Evolutionary conservation across 2,329 filamentous ascomycete genomes (phyloP).

Genomic region (Tolypocladium nubicola): DNA sequence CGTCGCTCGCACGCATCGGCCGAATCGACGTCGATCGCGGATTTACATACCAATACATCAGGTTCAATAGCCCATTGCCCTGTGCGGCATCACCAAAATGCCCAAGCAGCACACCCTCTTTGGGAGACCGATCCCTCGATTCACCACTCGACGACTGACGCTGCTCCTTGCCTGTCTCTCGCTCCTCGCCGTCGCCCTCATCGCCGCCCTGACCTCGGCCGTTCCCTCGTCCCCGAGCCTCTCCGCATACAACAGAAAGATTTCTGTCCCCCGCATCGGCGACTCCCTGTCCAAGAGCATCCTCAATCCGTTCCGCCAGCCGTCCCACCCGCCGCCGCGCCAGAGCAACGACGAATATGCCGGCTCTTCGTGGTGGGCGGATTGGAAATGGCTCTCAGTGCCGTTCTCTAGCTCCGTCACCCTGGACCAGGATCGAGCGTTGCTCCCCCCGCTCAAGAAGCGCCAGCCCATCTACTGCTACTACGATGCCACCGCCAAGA

Average conservation of each 20-base stretch:
- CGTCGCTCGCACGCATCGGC: not conserved
- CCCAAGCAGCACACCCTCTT: constrained; percentile 23
- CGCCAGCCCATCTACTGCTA: constrained; percentile 82
- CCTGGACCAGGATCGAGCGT: constrained; percentile 70
- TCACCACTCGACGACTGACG: constrained; percentile 41
- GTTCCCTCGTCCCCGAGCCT: constrained; percentile 38
- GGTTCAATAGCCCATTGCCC: not conserved
- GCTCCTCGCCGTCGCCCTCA: constrained; percentile 42
- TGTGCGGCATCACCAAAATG: constrained; percentile 12
- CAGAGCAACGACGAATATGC: constrained; percentile 71
- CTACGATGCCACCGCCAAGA: constrained; percentile 60
- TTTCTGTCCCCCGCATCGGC: constrained; percentile 33
- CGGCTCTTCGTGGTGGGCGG: constrained; percentile 73
- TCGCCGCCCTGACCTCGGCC: constrained; percentile 39
- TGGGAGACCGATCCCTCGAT: constrained; percentile 37
- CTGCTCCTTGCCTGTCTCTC: constrained; percentile 39
- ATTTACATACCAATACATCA: not conserved
- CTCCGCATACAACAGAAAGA: constrained; percentile 38
- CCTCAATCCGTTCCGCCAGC: constrained; percentile 57
- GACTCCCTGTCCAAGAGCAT: constrained; percentile 34
- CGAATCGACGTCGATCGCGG: not conserved
- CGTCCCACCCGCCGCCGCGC: constrained; percentile 60
- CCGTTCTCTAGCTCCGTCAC: constrained; percentile 77
- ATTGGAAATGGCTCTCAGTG: constrained; percentile 77
- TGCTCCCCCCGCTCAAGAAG: constrained; percentile 65